phyloP scores from a whole-genome alignment of 179 eudicot genomes.

The Corrigiola litoralis region DNA sequence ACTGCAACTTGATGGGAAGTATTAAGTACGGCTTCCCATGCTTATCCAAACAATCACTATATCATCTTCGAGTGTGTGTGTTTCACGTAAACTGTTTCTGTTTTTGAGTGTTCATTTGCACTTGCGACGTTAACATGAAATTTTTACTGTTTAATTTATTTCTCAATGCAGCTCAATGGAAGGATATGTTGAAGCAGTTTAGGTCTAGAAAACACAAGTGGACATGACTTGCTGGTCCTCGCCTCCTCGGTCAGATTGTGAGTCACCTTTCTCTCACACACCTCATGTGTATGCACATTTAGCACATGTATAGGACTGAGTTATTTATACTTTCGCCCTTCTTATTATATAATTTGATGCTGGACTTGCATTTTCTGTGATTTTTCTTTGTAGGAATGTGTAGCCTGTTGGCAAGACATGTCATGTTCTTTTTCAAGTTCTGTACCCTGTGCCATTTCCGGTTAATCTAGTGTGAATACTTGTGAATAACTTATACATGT shows the following conservation, averaged over 20 bases:
- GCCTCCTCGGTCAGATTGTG: neutral
- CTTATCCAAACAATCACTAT: too few relatives aligned
- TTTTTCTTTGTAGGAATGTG: too few relatives aligned
- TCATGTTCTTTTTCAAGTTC: too few relatives aligned
- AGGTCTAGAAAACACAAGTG: slow-evolving; percentile 32
- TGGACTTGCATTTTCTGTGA: neutral
- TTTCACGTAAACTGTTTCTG: neutral
- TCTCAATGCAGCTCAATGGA: slow-evolving; percentile 35
- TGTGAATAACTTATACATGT: too few relatives aligned
- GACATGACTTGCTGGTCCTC: slow-evolving; percentile 27
- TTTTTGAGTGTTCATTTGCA: neutral
- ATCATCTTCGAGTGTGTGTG: too few relatives aligned
- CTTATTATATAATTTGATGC: too few relatives aligned
- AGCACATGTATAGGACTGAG: neutral
- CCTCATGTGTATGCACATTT: neutral
- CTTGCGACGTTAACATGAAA: neutral
- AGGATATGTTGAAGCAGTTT: slow-evolving; percentile 32
- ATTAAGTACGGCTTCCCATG: too few relatives aligned
- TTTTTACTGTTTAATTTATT: neutral
- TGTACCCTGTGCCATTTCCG: too few relatives aligned
- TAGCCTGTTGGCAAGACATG: too few relatives aligned
- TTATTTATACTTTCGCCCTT: neutral
- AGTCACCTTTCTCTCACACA: neutral
- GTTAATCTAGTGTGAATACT: too few relatives aligned
- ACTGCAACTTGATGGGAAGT: too few relatives aligned